Conservation (phyloP, 2,329 filamentous ascomycete species). For the Pestalotiopsis sp. region DNA sequence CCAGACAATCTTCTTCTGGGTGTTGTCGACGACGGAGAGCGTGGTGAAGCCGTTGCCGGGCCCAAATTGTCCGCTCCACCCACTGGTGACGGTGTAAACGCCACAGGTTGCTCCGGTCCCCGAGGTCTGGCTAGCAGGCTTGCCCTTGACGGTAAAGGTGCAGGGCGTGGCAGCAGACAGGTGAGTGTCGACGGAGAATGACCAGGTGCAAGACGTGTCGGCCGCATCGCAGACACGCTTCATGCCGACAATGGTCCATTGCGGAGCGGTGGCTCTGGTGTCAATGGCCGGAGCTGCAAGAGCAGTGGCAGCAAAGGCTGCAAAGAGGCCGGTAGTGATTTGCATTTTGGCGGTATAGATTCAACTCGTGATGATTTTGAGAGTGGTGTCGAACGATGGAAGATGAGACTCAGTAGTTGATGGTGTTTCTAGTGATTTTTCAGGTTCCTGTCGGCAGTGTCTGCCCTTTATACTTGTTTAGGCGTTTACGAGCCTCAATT, state of each 20-base stretch:
- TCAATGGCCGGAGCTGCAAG: conserved; percentile 2
- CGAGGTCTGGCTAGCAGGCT: conserved; percentile 37
- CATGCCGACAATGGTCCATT: conserved; percentile 44
- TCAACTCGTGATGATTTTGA: background rate
- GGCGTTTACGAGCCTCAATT: too few species aligned
- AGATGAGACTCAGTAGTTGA: background rate
- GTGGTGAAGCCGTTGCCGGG: conserved; percentile 56
- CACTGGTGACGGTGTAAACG: conserved; percentile 52
- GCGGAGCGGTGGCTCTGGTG: conserved; percentile 14
- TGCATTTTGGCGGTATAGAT: conserved; percentile 10
- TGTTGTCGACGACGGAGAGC: conserved; percentile 50
- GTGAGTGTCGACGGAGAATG: conserved; percentile 40
- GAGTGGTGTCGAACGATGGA: background rate
- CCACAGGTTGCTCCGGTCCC: conserved; percentile 46
- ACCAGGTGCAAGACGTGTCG: conserved; percentile 42
- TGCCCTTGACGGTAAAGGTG: conserved; percentile 38
- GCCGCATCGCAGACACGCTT: conserved; percentile 39
- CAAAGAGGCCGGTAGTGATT: conserved; percentile 5
- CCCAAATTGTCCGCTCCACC: conserved; percentile 61
- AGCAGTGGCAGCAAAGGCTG: conserved; percentile 9
- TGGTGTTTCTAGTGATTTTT: background rate
- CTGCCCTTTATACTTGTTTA: background rate
- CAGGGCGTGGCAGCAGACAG: conserved; percentile 34
- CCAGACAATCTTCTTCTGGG: conserved; percentile 47
- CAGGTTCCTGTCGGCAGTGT: background rate